Evolutionary conservation across 2,329 filamentous ascomycete genomes (phyloP).

Genomic region (Pezicula neosporulosa): DNA sequence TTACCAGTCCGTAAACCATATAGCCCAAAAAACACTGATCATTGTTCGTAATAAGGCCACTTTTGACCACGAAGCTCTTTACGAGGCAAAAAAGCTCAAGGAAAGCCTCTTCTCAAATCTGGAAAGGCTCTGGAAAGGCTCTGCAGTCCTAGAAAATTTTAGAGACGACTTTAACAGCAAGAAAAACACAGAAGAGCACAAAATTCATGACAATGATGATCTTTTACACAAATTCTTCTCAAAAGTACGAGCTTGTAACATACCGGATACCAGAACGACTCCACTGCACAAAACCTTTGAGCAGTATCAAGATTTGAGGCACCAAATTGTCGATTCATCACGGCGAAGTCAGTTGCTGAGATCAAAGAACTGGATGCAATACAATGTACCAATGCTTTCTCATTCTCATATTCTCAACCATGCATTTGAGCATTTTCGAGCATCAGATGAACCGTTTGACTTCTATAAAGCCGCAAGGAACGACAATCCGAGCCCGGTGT

Average conservation of each 20-base stretch:
- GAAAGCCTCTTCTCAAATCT: conserved; percentile 6
- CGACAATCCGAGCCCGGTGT: conserved; percentile 14
- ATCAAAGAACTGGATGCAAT: conserved; percentile 8
- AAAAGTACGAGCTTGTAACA: conserved; percentile 14
- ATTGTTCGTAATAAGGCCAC: conserved; percentile 17
- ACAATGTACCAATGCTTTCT: conserved; percentile 14
- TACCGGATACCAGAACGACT: conserved; percentile 9
- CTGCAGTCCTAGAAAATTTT: conserved; percentile 4
- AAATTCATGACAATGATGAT: conserved; percentile 11
- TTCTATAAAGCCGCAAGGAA: conserved; percentile 14
- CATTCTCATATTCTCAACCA: conserved; percentile 16
- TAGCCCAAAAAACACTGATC: conserved; percentile 17
- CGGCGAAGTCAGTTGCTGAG: conserved; percentile 7
- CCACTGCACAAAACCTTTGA: conserved; percentile 6
- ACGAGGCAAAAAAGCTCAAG: conserved; percentile 4
- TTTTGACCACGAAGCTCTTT: conserved; percentile 5
- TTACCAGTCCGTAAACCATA: conserved; percentile 16
- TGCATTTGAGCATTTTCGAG: conserved; percentile 15
- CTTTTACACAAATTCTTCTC: conserved; percentile 14
- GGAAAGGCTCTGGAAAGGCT: conserved; percentile 2
- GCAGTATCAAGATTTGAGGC: conserved; percentile 10
- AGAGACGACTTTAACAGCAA: conserved; percentile 7
- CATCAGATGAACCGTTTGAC: conserved; percentile 15
- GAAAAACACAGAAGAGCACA: conserved; percentile 1
- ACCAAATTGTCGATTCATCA: conserved; percentile 9